These are phyloP conservation scores for Suhomyces faveliae DNA, from an alignment of 805 yeast genomes.

Conservation along the genomic window DNA sequence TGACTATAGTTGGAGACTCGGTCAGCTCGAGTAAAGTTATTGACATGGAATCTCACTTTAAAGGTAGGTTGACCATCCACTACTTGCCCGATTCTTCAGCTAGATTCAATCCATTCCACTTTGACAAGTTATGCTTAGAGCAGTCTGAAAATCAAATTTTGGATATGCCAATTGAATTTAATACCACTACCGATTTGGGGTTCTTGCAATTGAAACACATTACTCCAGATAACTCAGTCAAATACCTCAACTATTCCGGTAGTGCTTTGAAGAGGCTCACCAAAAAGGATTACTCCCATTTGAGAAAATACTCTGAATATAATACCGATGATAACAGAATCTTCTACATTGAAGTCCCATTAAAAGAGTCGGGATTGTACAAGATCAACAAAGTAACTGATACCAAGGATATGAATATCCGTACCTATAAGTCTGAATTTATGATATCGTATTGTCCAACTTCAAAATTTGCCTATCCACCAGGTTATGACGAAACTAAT, in stretches of 20 bases:
- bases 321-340: conserved; percentile 38
- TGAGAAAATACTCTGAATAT: conserved; percentile 22
- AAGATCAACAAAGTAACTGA: conserved; percentile 68
- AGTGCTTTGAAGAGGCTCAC: conserved; percentile 49
- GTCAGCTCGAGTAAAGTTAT: conserved; percentile 35
- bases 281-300: conserved; percentile 31
- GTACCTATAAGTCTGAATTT: conserved; percentile 60
- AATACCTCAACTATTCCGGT: conserved; percentile 53
- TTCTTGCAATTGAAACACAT: conserved; percentile 62
- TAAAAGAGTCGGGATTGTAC: conserved; percentile 74
- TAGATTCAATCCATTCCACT: conserved; percentile 69
- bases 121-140: conserved; percentile 58
- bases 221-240: conserved; percentile 50
- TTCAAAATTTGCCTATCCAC: conserved; percentile 51
- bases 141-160: conserved; percentile 26
- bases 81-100: conserved; percentile 92
- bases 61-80: conserved; percentile 82
- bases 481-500: conserved; percentile 16
- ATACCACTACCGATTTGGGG: conserved; percentile 73
- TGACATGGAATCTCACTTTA: conserved; percentile 64
- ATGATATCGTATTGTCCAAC: conserved; percentile 76
- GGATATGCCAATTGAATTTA: conserved; percentile 70
- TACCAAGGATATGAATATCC: conserved; percentile 54
- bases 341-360: conserved; percentile 62
- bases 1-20: conserved; percentile 52